Evolutionary conservation across 208 protist species (phyloP).

Genomic region (Acanthamoeba sp.): DNA sequence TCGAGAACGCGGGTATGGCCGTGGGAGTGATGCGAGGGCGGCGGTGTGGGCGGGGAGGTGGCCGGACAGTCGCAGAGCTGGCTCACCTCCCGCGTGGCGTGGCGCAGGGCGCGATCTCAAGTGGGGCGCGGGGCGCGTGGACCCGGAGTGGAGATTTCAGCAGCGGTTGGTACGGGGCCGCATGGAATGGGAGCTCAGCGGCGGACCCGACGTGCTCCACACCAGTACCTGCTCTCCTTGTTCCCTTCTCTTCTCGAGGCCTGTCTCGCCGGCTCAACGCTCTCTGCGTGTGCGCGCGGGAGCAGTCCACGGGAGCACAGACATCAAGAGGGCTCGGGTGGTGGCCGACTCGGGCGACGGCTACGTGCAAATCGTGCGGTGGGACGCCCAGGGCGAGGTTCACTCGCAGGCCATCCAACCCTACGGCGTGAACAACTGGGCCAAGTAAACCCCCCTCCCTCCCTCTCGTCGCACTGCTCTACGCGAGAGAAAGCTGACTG

Average conservation of each 20-base stretch:
- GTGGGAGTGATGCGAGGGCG: no score
- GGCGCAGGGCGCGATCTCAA: slow-evolving; percentile 13
- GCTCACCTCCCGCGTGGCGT: background rate
- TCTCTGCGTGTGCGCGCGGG: background rate
- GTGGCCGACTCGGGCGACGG: slow-evolving; percentile 21
- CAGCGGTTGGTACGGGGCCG: slow-evolving; percentile 18
- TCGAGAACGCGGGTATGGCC: background rate
- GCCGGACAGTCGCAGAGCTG: no score
- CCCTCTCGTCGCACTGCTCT: background rate
- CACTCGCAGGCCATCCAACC: slow-evolving; percentile 44
- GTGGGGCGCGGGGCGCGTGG: slow-evolving; percentile 15
- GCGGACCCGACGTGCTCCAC: slow-evolving; percentile 60
- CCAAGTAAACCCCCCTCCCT: background rate
- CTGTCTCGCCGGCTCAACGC: background rate
- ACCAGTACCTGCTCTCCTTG: background rate
- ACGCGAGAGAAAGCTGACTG: background rate
- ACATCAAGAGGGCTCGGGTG: slow-evolving; percentile 23
- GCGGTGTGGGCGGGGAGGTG: no score
- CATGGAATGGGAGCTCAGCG: background rate
- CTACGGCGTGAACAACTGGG: background rate
- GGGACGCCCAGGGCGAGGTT: slow-evolving; percentile 44
- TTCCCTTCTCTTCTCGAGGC: background rate
- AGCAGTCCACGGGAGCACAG: background rate
- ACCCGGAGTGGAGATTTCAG: slow-evolving; percentile 6
- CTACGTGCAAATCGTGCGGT: background rate